Evolutionary conservation across 2,329 filamentous ascomycete genomes (phyloP).

Genomic region (Chlorencoelia australis): DNA sequence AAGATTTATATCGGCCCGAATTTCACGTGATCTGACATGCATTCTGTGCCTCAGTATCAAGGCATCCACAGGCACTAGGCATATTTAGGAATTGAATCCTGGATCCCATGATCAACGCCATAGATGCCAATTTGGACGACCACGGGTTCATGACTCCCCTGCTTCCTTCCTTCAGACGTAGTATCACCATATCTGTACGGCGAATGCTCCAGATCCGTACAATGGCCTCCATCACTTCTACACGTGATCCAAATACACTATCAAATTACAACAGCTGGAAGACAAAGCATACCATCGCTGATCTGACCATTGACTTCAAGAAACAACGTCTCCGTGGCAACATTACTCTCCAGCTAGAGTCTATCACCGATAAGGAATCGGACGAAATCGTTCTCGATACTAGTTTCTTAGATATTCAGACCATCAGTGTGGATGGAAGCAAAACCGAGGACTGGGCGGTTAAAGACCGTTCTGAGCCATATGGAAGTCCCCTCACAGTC

Average conservation of each 20-base stretch:
- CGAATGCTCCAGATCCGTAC: slow-evolving; percentile 13
- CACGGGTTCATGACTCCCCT: slow-evolving; percentile 4
- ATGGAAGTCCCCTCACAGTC: slow-evolving; percentile 61
- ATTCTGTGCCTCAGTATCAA: neutral
- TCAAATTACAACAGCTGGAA: slow-evolving; percentile 86
- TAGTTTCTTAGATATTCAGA: slow-evolving; percentile 66
- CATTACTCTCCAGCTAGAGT: slow-evolving; percentile 68
- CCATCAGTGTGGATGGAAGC: slow-evolving; percentile 59
- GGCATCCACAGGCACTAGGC: neutral
- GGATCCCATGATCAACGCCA: neutral
- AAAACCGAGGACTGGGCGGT: slow-evolving; percentile 52
- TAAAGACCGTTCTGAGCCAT: slow-evolving; percentile 60
- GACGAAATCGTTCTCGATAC: slow-evolving; percentile 80
- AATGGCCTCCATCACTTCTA: slow-evolving; percentile 16
- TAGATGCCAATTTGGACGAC: neutral
- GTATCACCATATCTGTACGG: slow-evolving; percentile 11
- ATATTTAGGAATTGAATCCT: neutral
- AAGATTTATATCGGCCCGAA: too few relatives aligned
- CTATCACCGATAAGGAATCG: slow-evolving; percentile 61
- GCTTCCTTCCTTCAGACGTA: slow-evolving; percentile 12
- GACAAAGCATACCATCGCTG: slow-evolving; percentile 72
- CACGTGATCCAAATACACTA: slow-evolving; percentile 77
- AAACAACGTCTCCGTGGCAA: slow-evolving; percentile 66
- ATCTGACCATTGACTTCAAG: slow-evolving; percentile 76
- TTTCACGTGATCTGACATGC: too few relatives aligned